Base-by-base conservation (phyloP, 768 basidiomycete species). In the Auricularia sp. region DNA sequence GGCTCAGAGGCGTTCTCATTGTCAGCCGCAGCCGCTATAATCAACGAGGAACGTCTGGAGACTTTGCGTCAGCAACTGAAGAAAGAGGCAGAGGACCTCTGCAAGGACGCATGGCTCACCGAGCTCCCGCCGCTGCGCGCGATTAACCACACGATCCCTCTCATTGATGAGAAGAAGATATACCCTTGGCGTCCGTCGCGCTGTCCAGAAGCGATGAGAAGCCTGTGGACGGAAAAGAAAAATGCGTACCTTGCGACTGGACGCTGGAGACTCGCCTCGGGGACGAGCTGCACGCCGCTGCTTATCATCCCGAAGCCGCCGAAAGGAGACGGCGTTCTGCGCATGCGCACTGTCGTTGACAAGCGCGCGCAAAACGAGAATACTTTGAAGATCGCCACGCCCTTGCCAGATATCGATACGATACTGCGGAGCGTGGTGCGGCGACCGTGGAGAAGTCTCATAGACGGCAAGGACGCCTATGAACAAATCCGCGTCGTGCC, bases 61-160 rank as follows among this genome's bases (percentile, higher is more conserved):
- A 35, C 29, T 8, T 44, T 65, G 16, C 36, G 61, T 14, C 3
- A 56, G 21, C 39, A 70, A n/a, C 61, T 77, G 16, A 63, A 64
- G 33, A 60, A 68, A 29, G 72, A 76, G 61, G 70, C 74, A 0
- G 36, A 62, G 29, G 70, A 71, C 1, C 61, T 73, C 1, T 77
- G 72, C 59, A 71, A 69, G 47, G 63, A 66, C 3, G 72, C 70
- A 0, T 64, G 61, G 10, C 73, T 77, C 8, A 76, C 73, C 0
- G 70, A 69, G 0, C 59, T 79, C 4, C 74, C 73, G 0, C 74
- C 72, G 0, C 62, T 75, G 0, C 35, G 76, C 0, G 73, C 61
- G 0, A 75, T 79, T 29, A 79, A 78, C 61, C 75, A 79, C 67
- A 58, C 56, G 1, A 79, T 79, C 8, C 74, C 74, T 0, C 43